Conservation (phyloP, 2,329 filamentous ascomycete genomes). For the Sarocladium strictum region DNA sequence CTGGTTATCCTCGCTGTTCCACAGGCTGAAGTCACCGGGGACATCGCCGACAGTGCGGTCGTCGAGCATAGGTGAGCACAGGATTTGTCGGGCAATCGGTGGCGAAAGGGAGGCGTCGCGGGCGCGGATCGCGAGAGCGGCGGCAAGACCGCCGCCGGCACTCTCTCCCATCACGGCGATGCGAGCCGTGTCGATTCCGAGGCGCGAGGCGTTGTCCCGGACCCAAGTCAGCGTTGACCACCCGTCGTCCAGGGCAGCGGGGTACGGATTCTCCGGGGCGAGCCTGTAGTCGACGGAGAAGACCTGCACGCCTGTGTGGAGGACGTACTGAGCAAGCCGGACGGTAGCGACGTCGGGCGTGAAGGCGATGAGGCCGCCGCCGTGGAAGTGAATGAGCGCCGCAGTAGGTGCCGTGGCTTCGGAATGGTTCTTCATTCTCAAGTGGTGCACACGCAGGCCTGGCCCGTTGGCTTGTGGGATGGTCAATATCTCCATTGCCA, state of each 20-base stretch:
- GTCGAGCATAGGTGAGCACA: constrained; percentile 29
- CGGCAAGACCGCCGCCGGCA: constrained; percentile 17
- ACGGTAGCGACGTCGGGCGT: constrained; percentile 19
- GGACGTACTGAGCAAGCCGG: constrained; percentile 19
- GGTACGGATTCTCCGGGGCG: constrained; percentile 33
- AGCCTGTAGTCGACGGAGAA: constrained; percentile 35
- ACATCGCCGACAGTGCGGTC: constrained; percentile 15
- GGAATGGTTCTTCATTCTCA: no score
- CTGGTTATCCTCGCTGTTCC: constrained; percentile 15
- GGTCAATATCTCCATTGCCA: no score
- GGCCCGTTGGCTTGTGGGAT: no score
- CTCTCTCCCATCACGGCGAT: constrained; percentile 19
- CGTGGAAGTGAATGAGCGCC: constrained; percentile 32
- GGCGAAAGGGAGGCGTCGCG: constrained; percentile 20
- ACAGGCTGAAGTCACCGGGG: constrained; percentile 12
- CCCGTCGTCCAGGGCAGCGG: constrained; percentile 29
- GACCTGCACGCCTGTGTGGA: constrained; percentile 24
- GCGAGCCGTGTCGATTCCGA: constrained; percentile 16
- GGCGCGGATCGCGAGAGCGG: constrained; percentile 32
- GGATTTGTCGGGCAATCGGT: constrained; percentile 24
- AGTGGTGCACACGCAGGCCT: no score
- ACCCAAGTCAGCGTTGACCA: constrained; percentile 24
- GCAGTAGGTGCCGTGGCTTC: constrained; percentile 13
- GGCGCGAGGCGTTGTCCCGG: constrained; percentile 14
- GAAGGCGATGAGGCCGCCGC: constrained; percentile 32